These are phyloP conservation scores for Priceomyces carsonii DNA, from an alignment of 805 yeast genomes.

Conservation along the genomic window DNA sequence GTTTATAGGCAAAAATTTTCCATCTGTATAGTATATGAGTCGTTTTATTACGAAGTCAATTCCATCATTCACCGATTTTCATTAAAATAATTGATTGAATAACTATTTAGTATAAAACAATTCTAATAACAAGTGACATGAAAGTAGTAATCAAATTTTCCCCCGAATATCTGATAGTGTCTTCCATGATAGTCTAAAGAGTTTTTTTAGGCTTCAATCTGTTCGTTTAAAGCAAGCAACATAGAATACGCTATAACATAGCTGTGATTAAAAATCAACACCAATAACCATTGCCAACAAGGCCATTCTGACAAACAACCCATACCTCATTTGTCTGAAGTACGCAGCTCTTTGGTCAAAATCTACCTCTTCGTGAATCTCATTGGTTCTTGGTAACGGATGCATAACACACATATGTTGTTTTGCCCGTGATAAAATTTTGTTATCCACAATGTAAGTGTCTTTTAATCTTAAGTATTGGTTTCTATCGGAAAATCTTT, in stretches of 20 bases:
- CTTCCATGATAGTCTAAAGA: too few species aligned
- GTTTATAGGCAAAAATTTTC: background rate
- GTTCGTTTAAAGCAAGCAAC: too few species aligned
- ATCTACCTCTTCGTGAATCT: conserved; percentile 97
- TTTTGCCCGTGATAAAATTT: conserved; percentile 86
- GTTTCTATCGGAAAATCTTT: conserved; percentile 75
- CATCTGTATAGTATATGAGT: too few species aligned
- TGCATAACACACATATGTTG: conserved; percentile 99
- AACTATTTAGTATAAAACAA: too few species aligned
- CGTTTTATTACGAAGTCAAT: too few species aligned
- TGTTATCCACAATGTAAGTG: conserved; percentile 89
- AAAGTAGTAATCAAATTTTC: conserved; percentile 3
- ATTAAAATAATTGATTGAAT: too few species aligned
- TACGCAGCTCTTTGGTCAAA: conserved; percentile 99
- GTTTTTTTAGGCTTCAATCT: too few species aligned
- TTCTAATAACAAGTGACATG: too few species aligned
- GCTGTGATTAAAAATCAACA: conserved; percentile 61
- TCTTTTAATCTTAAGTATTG: conserved; percentile 90
- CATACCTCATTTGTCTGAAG: conserved; percentile 99
- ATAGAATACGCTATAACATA: too few species aligned
- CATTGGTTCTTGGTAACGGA: conserved; percentile 96
- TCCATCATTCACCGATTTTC: too few species aligned
- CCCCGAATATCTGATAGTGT: conserved; percentile 6
- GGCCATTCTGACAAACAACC: conserved; percentile 98
- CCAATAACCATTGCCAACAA: conserved; percentile 97